Evolutionary conservation across 768 basidiomycete species (phyloP), one percentile per base, ranked within the genome.

Genomic region (Termitomyces eurrhizus): DNA sequence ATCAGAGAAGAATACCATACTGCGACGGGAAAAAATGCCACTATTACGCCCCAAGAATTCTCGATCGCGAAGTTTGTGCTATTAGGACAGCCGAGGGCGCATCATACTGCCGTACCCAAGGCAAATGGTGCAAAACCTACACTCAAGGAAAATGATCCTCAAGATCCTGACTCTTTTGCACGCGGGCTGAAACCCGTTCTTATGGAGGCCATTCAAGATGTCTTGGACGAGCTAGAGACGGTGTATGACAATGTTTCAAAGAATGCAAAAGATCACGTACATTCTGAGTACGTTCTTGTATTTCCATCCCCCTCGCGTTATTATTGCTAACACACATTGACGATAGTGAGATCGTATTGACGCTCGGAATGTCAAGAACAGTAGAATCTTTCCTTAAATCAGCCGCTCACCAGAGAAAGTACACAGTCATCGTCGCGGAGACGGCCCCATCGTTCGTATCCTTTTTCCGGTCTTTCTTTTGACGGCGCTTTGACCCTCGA

Each of bases 201-300:
- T 57, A 93, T 98, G 82, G 94, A 97, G 73, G 97, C 95, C 7
- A 95, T 99, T 55, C 91, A 96, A 69, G 96, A 98, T 69, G 92
- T 98, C 18, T 80, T 97, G 49, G 94, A 97, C 65, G 97, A 99
- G 73, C 79, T 99, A 41, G 95, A 97, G 72, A 95, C 92, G 2
- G 95, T 96, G 1, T 93, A 98, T 66, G 92, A 97, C 66, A 95
- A 90, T 67, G 89, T 98, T 21, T 91, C 92, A 9, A 96, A 92
- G 77, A 92, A 91, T 66, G 93, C 95, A 2, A 90, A 86, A 73
- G 95, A 97, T 72, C 95, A 98, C 70, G 91, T 99, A 61, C 96
- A 98, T 72, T 93, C 95, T n/a, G 95, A 97, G 96, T 98, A 70
- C 71, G 92, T 77, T 1, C 49, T 57, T 52, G 16, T 33, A 39